Percentiles rank a stretch among this genome's conserved stretches.
phyloP scores from a whole-genome alignment of 352 stramenopile genomes.

The Globisporangium parvum region DNA sequence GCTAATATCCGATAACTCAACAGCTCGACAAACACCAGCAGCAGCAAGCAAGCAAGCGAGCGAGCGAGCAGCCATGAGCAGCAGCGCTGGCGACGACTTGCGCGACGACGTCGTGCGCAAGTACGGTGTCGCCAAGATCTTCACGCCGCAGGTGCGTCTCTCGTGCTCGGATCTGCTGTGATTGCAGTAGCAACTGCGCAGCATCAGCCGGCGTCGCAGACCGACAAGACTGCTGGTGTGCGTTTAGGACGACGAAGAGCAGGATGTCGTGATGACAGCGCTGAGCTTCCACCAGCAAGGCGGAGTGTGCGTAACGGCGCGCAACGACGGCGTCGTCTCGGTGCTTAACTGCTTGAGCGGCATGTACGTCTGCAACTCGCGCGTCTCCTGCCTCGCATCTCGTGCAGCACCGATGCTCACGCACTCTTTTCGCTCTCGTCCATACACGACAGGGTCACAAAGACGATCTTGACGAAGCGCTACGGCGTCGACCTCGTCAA shows the following conservation, averaged over 20 bases:
- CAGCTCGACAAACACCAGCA: too few species aligned
- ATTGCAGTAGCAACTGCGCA: too few species aligned
- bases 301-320: conserved; percentile 68
- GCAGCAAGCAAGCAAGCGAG: background rate
- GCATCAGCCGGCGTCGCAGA: too few species aligned
- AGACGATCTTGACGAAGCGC: conserved; percentile 82
- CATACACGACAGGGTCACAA: conserved; percentile 49
- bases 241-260: conserved; percentile 53
- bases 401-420: background rate
- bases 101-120: conserved; percentile 51
- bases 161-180: background rate
- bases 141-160: conserved; percentile 42
- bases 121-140: conserved; percentile 65
- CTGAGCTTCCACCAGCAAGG: conserved; percentile 80
- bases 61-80: conserved; percentile 11
- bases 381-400: background rate
- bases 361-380: conserved; percentile 34
- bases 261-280: conserved; percentile 48
- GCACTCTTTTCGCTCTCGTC: background rate
- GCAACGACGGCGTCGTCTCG: conserved; percentile 72
- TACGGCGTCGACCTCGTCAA: conserved; percentile 76
- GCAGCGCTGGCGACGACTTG: conserved; percentile 33
- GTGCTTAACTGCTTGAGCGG: conserved; percentile 81
- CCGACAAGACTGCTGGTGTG: too few species aligned
- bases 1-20: too few species aligned